Evolutionary conservation across 2,329 filamentous ascomycete genomes (phyloP).

Genomic region (Diplodia intermedia): DNA sequence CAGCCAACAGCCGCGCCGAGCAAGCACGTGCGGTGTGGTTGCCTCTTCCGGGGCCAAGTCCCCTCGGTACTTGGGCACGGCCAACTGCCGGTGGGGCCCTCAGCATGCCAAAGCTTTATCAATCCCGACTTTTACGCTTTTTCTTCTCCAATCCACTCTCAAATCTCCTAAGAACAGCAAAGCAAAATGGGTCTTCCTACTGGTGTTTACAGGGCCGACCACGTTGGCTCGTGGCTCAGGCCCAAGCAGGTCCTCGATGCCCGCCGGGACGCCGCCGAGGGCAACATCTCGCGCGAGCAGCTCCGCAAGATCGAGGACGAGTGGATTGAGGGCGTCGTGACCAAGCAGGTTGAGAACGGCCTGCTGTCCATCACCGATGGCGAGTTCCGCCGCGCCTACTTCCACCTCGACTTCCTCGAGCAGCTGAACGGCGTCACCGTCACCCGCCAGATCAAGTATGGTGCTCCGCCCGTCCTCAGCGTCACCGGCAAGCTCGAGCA

Average conservation of each 20-base stretch:
- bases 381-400: slow-evolving; percentile 64
- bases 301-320: slow-evolving; percentile 61
- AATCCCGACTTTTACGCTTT: neutral
- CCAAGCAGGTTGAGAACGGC: slow-evolving; percentile 58
- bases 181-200: slow-evolving; percentile 47
- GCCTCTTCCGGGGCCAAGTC: slow-evolving; percentile 4
- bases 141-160: slow-evolving; percentile 1
- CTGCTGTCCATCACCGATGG: slow-evolving; percentile 62
- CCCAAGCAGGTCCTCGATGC: slow-evolving; percentile 58
- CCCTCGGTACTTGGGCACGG: slow-evolving; percentile 12
- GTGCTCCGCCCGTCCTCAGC: slow-evolving; percentile 61
- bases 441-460: slow-evolving; percentile 55
- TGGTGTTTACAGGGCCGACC: slow-evolving; percentile 58
- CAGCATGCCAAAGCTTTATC: slow-evolving; percentile 5
- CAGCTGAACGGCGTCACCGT: slow-evolving; percentile 62
- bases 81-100: slow-evolving; percentile 28
- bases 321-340: slow-evolving; percentile 57
- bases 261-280: slow-evolving; percentile 56
- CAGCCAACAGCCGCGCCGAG: neutral
- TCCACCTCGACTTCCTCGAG: slow-evolving; percentile 66
- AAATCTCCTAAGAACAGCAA: neutral
- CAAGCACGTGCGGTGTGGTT: neutral
- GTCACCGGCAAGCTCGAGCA: slow-evolving; percentile 63
- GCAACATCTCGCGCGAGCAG: slow-evolving; percentile 51
- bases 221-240: slow-evolving; percentile 63